Evolutionary conservation across 768 basidiomycete genomes (phyloP), one percentile per base, ranked within the genome.

Genomic region (Boletus speciosus): DNA sequence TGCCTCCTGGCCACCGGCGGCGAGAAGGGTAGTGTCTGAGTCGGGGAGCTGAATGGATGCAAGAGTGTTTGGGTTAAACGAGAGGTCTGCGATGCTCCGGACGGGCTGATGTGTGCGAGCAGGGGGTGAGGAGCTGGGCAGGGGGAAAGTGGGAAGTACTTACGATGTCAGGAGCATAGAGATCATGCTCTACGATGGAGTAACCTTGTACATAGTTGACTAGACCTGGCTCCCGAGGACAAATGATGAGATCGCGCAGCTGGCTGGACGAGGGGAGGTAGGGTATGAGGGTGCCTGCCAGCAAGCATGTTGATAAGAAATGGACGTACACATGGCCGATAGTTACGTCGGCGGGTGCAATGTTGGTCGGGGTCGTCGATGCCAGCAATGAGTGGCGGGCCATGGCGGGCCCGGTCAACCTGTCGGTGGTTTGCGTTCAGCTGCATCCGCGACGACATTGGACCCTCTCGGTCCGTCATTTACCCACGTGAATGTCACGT

Each of bases 221-320:
- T 6, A 84, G 64, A 3, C 87, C 86, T 12, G 78, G 72, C 58
- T 84, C 80, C 6, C 81, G 74, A 1, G 88, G 89, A 67, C 88
- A 90, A 55, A 88, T 80, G 47, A 91, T 71, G 46, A 93, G 81
- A 72, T 93, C 89, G 35, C 90, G 80, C 29, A 93, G 74, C 71
- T 93, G 90, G 27, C 87, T 88, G 68, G 41, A 55, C 25, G 39
- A 25, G 52, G 14, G 48, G 35, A 41, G 19, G 46, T 38, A 29
- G 52, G 36, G 54, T 54, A 65, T 51, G 44, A 35, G 57, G 54
- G 40, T 47, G 40, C 25, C 23, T 34, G 52, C 61, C 44, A 54
- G 44, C 34, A 34, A 25, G 23, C 12, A 9, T 5, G 47, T 16
- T 38, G 9, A 29, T 9, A 6, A 34, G 15, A 52, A 57, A 67